Evolutionary conservation across 805 yeast genomes (phyloP).

Genomic region (Candida xiaguanensis): DNA sequence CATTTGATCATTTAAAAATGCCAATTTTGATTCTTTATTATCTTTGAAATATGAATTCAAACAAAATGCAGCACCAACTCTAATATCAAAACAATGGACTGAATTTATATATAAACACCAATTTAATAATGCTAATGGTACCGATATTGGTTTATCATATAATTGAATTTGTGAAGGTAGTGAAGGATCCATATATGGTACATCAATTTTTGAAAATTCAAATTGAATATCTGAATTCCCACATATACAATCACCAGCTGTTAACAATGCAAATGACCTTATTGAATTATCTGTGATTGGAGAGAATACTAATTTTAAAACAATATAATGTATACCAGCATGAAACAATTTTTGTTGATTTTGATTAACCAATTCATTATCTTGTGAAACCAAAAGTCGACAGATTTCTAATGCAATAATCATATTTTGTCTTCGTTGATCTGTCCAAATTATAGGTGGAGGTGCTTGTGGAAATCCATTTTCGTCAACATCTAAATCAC

Average conservation of each 20-base stretch:
- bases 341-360: constrained; percentile 62
- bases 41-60: constrained; percentile 65
- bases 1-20: constrained; percentile 68
- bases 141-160: constrained; percentile 51
- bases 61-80: constrained; percentile 68
- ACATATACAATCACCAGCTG: constrained; percentile 74
- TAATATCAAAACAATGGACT: constrained; percentile 76
- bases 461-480: constrained; percentile 13
- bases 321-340: constrained; percentile 61
- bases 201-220: constrained; percentile 77
- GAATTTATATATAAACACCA: constrained; percentile 83
- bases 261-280: constrained; percentile 63
- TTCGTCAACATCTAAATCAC: constrained; percentile 14
- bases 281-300: constrained; percentile 60
- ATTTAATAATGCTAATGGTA: constrained; percentile 65
- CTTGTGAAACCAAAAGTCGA: constrained; percentile 65
- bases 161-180: constrained; percentile 42
- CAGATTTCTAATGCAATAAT: constrained; percentile 68
- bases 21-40: constrained; percentile 56
- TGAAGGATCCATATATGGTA: constrained; percentile 84
- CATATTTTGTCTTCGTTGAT: constrained; percentile 67
- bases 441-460: constrained; percentile 65
- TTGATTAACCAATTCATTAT: constrained; percentile 55
- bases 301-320: constrained; percentile 68
- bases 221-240: constrained; percentile 65